These are phyloP conservation scores for Stramenopiles sp. DNA, from an alignment of 352 stramenopile species.

Conservation along the genomic window DNA sequence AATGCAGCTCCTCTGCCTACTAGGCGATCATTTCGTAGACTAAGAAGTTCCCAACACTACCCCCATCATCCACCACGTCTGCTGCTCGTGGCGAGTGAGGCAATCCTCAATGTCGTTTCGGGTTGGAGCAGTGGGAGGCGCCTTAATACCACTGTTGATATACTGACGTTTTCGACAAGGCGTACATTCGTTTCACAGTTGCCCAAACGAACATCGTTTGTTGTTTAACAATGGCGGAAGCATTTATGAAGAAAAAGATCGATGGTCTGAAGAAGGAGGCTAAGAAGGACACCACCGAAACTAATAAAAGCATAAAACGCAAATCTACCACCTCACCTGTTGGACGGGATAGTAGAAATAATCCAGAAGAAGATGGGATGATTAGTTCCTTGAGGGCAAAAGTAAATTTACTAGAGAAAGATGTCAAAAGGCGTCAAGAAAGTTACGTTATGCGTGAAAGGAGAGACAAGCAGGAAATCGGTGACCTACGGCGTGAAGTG, in stretches of 20 bases:
- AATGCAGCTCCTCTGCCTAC: too few relatives aligned
- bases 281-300: constrained; percentile 16
- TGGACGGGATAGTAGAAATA: constrained; percentile 26
- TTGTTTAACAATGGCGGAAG: background rate
- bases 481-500: background rate
- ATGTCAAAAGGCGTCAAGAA: constrained; percentile 23
- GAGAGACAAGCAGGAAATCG: background rate
- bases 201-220: too few relatives aligned
- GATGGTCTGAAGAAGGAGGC: constrained; percentile 43
- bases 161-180: too few relatives aligned
- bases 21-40: too few relatives aligned
- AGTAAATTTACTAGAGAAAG: constrained; percentile 46
- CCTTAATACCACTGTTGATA: too few relatives aligned
- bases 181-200: too few relatives aligned
- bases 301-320: constrained; percentile 13
- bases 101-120: too few relatives aligned
- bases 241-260: constrained; percentile 25
- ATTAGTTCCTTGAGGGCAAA: constrained; percentile 25
- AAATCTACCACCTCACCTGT: constrained; percentile 16
- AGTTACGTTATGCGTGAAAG: background rate
- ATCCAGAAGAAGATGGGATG: constrained; percentile 4
- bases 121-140: too few relatives aligned
- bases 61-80: too few relatives aligned
- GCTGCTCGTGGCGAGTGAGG: too few relatives aligned
- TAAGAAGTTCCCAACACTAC: too few relatives aligned